Evolutionary conservation across 1,139 yeast genomes (phyloP), one percentile per base, ranked within the genome.

Genomic region (Magnusiomyces ingens): DNA sequence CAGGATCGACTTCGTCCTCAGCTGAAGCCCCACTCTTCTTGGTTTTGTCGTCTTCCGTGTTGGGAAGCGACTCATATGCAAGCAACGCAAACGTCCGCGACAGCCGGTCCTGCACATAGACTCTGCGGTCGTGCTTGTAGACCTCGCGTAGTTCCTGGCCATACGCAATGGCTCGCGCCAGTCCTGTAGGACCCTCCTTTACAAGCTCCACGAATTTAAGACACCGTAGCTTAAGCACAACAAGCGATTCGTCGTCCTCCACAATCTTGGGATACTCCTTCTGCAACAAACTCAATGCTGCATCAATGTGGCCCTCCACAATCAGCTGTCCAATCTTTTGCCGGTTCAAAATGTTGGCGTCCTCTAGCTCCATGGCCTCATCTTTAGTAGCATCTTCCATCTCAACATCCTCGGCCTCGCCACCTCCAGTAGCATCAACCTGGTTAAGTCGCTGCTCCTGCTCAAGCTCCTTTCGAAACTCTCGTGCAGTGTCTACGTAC

Each of bases 401-500:
- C 46, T 58, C 61, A 45, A 65, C 66, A 13, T 61, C 63, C 43
- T 3, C 48, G 37, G 17, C 54, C 53, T 46, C 57, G 35, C 40
- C 52, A 43, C 49, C 48, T 29, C 46, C 52, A 29, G 40, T 42
- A n/a, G 37, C 57, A n/a, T 19, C 52, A 13, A 53, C 50, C 48
- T 35, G 26, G 17, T 35, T 22, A 17, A 43, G 32, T 4, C 32
- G 32, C 13, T 48, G 48, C 13, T 45, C 57, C 17, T 41, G 48
- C 40, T 35, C 38, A 35, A 60, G 44, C 37, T 57, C 88, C 26
- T 70, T 67, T 29, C 77, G 70, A 61, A 89, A 83, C 0, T 88
- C 82, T 54, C 76, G 76, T 10, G 84, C 81, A 0, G 90, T 81
- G 48, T 84, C 84, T 52, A 79, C 73, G 63, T 80, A 83, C 0